Conservation (phyloP, 306 rosid genomes). For the Vicia sativa region DNA sequence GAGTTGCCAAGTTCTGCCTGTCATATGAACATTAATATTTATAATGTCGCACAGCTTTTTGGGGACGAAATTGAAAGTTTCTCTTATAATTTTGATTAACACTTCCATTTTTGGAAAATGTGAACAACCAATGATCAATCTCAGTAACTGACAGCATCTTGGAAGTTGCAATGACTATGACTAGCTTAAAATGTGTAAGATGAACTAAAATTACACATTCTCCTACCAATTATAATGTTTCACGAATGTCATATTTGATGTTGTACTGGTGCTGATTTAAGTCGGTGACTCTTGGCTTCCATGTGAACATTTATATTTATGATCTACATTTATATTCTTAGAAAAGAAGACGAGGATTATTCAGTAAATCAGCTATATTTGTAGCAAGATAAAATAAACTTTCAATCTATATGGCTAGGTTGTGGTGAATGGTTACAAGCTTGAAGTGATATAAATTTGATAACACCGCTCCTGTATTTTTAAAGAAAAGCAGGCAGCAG, state of each 20-base stretch:
- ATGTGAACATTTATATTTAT: conserved; percentile 19
- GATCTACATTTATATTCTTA: conserved; percentile 22
- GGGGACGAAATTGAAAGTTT: not conserved
- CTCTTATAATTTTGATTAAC: not conserved
- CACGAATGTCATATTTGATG: not conserved
- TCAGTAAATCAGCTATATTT: conserved; percentile 13
- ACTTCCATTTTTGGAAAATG: not conserved
- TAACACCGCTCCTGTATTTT: not conserved
- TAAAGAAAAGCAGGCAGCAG: conserved; percentile 25
- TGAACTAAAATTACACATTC: not conserved
- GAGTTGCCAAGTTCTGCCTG: not conserved
- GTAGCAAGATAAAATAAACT: conserved; percentile 10
- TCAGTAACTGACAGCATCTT: not conserved
- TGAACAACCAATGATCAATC: conserved; percentile 12
- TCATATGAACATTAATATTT: conserved; percentile 8
- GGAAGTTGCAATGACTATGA: conserved; percentile 2
- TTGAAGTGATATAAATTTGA: conserved; percentile 9
- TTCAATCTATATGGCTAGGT: conserved; percentile 16
- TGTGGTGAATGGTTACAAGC: conserved; percentile 5
- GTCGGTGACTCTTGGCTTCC: not conserved
- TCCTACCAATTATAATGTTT: conserved; percentile 32
- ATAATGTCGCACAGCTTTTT: not conserved
- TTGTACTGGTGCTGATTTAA: conserved; percentile 18
- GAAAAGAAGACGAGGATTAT: conserved; percentile 13
- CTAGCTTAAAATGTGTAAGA: conserved; percentile 5